Evolutionary conservation across 768 basidiomycete genomes (phyloP).

Genomic region (Hemileccinum rubropunctum): DNA sequence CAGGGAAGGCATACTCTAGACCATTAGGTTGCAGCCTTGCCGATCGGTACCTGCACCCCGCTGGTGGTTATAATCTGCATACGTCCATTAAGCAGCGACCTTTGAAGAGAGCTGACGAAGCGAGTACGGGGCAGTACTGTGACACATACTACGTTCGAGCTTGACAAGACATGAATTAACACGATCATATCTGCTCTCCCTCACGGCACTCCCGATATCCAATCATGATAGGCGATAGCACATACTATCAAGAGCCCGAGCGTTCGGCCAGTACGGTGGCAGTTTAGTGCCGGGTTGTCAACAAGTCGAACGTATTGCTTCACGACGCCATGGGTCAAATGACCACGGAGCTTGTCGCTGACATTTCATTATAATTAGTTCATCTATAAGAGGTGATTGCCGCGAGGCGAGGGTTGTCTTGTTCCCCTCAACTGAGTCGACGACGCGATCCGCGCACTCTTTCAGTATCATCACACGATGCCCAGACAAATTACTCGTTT

Average conservation of each 20-base stretch:
- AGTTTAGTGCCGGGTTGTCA: no score
- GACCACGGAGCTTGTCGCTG: neutral
- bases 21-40: no score
- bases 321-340: conserved; percentile 1
- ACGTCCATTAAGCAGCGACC: neutral
- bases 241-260: no score
- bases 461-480: neutral
- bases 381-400: neutral
- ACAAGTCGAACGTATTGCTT: no score
- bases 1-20: neutral
- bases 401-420: neutral
- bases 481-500: conserved; percentile 46
- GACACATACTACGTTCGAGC: no score
- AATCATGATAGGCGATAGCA: neutral
- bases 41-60: neutral
- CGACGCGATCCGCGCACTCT: neutral
- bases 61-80: neutral
- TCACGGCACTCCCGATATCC: neutral
- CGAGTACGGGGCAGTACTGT: no score
- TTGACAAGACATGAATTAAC: no score
- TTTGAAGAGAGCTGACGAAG: no score
- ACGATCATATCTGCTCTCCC: neutral
- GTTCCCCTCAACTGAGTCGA: conserved; percentile 7
- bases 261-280: no score
- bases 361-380: neutral